These are phyloP conservation scores for Kodamaea neixiangensis DNA, from an alignment of 805 yeast species.

Conservation along the genomic window DNA sequence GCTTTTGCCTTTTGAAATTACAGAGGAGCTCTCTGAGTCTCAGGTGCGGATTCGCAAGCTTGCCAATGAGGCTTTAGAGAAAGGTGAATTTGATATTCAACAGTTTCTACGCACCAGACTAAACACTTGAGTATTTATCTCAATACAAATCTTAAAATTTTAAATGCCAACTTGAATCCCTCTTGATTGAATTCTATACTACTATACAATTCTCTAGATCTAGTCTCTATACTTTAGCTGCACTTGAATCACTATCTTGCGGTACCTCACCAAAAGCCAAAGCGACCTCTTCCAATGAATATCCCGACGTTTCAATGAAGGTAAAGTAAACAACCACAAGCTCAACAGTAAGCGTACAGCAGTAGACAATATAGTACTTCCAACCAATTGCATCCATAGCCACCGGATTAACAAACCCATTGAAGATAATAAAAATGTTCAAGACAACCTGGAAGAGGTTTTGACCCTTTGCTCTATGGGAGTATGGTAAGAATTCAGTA, in stretches of 20 bases:
- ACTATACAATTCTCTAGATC: too few relatives aligned
- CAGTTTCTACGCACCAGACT: not conserved
- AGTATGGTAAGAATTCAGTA: constrained; percentile 24
- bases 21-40: constrained; percentile 25
- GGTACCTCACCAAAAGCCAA: constrained; percentile 32
- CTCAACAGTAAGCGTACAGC: constrained; percentile 22
- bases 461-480: constrained; percentile 45
- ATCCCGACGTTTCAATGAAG: constrained; percentile 40
- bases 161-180: too few relatives aligned
- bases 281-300: constrained; percentile 40
- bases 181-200: too few relatives aligned
- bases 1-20: constrained; percentile 22
- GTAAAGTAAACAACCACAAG: constrained; percentile 29
- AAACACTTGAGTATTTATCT: too few relatives aligned
- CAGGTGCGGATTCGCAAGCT: constrained; percentile 25
- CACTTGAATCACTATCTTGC: not conserved
- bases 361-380: constrained; percentile 14
- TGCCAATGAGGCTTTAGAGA: constrained; percentile 21
- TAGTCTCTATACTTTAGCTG: not conserved
- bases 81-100: constrained; percentile 1
- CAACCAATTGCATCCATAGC: constrained; percentile 25
- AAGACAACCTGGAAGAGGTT: constrained; percentile 33
- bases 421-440: constrained; percentile 32
- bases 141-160: too few relatives aligned
- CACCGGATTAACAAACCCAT: constrained; percentile 12